Percentiles rank a stretch among this genome's conserved stretches.
Conservation (phyloP, 345 rosid genomes). For the Raphanus sativus region DNA sequence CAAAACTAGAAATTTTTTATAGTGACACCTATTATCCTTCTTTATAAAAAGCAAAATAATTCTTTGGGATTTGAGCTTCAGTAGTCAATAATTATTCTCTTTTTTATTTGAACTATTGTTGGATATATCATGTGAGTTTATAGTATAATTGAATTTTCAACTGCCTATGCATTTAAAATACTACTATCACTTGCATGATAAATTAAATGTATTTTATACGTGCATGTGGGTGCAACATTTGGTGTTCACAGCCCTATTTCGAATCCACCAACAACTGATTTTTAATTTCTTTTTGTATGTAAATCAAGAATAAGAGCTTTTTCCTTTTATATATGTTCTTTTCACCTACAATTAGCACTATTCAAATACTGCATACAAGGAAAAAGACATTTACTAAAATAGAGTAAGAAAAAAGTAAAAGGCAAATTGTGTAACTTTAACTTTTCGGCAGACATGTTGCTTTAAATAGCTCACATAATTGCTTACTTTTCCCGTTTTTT, state of each 20-base stretch:
- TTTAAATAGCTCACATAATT: slow-evolving; percentile 29
- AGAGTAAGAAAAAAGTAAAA: slow-evolving; percentile 3
- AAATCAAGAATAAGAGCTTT: too few relatives aligned
- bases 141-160: not conserved
- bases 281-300: too few relatives aligned
- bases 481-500: slow-evolving; percentile 21
- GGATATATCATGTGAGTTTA: slow-evolving; percentile 20
- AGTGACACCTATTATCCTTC: not conserved
- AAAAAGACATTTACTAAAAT: not conserved
- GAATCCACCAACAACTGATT: not conserved
- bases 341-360: not conserved
- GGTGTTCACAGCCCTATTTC: slow-evolving; percentile 13
- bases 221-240: slow-evolving; percentile 19
- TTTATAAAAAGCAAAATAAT: not conserved
- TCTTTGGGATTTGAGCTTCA: slow-evolving; percentile 25
- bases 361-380: not conserved
- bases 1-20: too few relatives aligned
- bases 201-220: not conserved
- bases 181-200: not conserved
- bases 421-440: slow-evolving; percentile 22
- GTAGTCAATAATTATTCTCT: not conserved
- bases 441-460: slow-evolving; percentile 27
- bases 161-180: not conserved
- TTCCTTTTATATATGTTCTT: too few relatives aligned
- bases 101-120: not conserved